phyloP scores from a whole-genome alignment of 2,329 filamentous ascomycete genomes.

The Apiospora rasikravindrae region DNA sequence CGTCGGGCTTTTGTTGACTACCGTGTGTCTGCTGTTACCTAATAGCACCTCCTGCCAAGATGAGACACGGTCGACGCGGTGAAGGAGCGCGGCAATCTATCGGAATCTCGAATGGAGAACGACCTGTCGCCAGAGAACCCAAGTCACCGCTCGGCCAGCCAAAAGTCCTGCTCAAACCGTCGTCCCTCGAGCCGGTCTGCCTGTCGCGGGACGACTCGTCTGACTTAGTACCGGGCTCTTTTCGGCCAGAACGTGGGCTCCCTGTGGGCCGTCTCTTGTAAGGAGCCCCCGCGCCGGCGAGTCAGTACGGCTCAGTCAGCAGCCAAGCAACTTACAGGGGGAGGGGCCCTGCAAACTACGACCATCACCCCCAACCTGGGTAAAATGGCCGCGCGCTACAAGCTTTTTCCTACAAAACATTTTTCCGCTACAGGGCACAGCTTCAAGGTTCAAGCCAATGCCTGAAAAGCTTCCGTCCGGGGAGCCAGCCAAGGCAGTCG shows the following conservation, averaged over 20 bases:
- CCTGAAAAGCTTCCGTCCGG: neutral
- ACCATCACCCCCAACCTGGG: neutral
- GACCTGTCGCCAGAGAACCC: neutral
- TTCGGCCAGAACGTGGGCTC: conserved; percentile 23
- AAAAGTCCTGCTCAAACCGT: neutral
- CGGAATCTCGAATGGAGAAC: neutral
- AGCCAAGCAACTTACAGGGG: neutral
- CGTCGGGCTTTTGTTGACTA: neutral
- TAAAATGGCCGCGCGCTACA: conserved; percentile 7
- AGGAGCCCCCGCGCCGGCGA: conserved; percentile 15
- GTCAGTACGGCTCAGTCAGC: conserved; percentile 15
- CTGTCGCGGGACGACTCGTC: neutral
- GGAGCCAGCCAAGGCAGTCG: conserved; percentile 12
- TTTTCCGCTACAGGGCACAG: neutral
- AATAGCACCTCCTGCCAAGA: conserved; percentile 5
- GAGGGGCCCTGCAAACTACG: neutral
- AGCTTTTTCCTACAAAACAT: neutral
- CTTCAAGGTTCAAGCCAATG: neutral
- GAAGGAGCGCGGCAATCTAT: neutral
- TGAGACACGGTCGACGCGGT: neutral
- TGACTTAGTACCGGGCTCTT: conserved; percentile 22
- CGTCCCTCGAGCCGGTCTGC: neutral
- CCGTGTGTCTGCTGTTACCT: neutral
- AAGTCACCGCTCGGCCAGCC: neutral
- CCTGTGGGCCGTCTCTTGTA: conserved; percentile 1